Conservation (phyloP, 225 moss, liverwort and hornwort species). For the Polytrichum commune region DNA sequence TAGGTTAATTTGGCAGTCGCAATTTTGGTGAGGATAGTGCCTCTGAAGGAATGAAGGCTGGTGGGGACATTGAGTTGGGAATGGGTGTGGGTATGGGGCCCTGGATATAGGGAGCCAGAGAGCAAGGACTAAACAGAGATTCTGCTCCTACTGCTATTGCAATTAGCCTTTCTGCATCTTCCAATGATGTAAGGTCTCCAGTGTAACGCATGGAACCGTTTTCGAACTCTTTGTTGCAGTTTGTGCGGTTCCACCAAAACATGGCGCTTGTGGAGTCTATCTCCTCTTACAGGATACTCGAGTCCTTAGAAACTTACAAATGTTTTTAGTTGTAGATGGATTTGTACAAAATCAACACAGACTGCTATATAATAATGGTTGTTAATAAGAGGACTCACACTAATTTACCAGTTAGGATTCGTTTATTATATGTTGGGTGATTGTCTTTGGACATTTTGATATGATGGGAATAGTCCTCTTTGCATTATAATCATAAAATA, state of each 20-base stretch:
- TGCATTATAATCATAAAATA: too few species aligned
- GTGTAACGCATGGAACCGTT: constrained; percentile 49
- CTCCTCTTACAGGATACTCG: too few species aligned
- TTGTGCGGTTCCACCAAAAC: constrained; percentile 35
- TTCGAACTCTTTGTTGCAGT: constrained; percentile 62
- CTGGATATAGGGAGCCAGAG: constrained; percentile 46
- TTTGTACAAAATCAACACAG: too few species aligned
- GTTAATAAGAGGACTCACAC: too few species aligned
- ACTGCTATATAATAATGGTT: too few species aligned
- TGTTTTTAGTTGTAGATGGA: too few species aligned
- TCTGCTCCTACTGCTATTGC: constrained; percentile 42
- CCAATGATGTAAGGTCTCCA: constrained; percentile 47
- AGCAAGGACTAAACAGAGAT: constrained; percentile 32
- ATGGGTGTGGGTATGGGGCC: constrained; percentile 74
- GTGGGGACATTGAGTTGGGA: constrained; percentile 73
- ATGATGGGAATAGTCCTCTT: too few species aligned
- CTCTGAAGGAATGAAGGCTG: constrained; percentile 33
- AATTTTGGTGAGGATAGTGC: constrained; percentile 62
- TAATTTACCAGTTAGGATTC: too few species aligned
- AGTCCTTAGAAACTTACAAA: too few species aligned
- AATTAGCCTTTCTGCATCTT: constrained; percentile 66
- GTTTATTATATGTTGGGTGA: too few species aligned
- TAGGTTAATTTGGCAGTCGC: constrained; percentile 55
- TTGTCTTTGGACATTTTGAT: too few species aligned
- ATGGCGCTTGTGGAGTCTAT: constrained; percentile 21